Base-by-base conservation (phyloP, 1,139 yeast species). In the Yamadazyma aaseri region DNA sequence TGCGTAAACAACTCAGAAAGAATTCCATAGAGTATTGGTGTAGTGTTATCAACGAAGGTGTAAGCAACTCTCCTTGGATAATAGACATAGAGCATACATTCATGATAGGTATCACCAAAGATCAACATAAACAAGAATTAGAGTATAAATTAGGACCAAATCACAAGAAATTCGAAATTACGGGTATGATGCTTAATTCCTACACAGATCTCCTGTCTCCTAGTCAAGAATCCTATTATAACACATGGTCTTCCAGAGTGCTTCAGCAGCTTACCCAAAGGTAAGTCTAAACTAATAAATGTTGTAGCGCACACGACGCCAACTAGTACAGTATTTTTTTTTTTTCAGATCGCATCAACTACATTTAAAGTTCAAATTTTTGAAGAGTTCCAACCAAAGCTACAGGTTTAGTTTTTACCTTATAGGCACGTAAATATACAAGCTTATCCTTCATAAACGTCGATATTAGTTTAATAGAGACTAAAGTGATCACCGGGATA, bases 61-160 rank as follows among this genome's bases (percentile, higher is more conserved):
- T 81, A 31, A 65, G 66, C 29, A 73, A 72, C 33, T 78, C 74
- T 41, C 63, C 70, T 20, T 81, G 89, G 89, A 60, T 67, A 9
- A 43, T 51, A 7, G 68, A 68, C 12, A 45, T 79, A 16, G 79
- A 76, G 44, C 52, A 56, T 26, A 55, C 51, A 32, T 70, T 58
- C 41, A 58, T 64, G 47, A 59, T 55, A 45, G 64, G 65, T n/a
- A 32, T 43, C 44, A 29, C 33, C 17, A 41, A 35, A 23, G 44
- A 40, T 15, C 53, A 51, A 9, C 50, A 49, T 28, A 50, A 50
- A n/a, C 36, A 47, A 18, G 73, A 69, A 41, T 42, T 48, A 10
- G 49, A 42, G 11, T 68, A 60, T 13, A 55, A 58, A 41, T 42
- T 58, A 2, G 74, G 74, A 1, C 34, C 40, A 7, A 67, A 63